These are phyloP conservation scores for Pistacia vera DNA, from an alignment of 345 rosid species.

Conservation along the genomic window DNA sequence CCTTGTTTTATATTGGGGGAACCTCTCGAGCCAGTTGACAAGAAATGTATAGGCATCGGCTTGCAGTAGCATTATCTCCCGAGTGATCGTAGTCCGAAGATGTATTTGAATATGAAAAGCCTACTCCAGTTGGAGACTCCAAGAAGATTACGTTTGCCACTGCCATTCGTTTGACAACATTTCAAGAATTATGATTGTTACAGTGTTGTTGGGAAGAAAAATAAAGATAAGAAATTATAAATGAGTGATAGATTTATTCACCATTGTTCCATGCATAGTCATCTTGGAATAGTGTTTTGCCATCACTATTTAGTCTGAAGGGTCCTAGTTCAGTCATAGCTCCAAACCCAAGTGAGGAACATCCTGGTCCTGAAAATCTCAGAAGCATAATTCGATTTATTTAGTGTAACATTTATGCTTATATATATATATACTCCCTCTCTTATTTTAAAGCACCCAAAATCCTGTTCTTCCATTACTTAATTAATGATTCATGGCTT, in stretches of 20 bases:
- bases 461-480: too few relatives aligned
- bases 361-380: slow-evolving; percentile 39
- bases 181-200: not conserved
- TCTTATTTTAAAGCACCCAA: too few relatives aligned
- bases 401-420: too few relatives aligned
- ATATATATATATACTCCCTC: not conserved
- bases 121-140: slow-evolving; percentile 22
- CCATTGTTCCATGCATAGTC: slow-evolving; percentile 39
- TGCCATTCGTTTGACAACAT: not conserved
- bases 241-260: not conserved
- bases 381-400: too few relatives aligned
- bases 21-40: slow-evolving; percentile 41
- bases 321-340: slow-evolving; percentile 49
- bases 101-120: slow-evolving; percentile 22
- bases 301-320: slow-evolving; percentile 35
- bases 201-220: not conserved
- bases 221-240: not conserved
- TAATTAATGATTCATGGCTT: too few relatives aligned
- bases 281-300: slow-evolving; percentile 31
- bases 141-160: slow-evolving; percentile 25
- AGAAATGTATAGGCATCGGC: slow-evolving; percentile 33
- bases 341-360: slow-evolving; percentile 39
- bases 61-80: slow-evolving; percentile 26
- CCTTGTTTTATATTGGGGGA: slow-evolving; percentile 32
- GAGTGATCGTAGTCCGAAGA: slow-evolving; percentile 8